Base-by-base conservation (phyloP, 192 early-diverging fungal genomes). In the Backusella liffmaniae region DNA sequence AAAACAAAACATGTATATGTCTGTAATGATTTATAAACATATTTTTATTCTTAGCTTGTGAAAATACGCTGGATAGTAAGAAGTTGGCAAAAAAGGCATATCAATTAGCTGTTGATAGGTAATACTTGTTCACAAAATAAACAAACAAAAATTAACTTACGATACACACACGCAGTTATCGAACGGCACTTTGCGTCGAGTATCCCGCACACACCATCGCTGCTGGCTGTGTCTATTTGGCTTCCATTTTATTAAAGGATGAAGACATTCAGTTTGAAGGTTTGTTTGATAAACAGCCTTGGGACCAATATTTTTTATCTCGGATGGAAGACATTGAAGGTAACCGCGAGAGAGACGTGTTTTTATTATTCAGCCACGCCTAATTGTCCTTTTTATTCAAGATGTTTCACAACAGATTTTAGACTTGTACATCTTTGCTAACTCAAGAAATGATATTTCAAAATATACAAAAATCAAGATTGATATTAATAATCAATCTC, bases 171-270 rank as follows among this genome's bases (percentile, higher is more conserved):
- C 30, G 23, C 78, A 89, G 87, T 62, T 92, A 91, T 76, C 83
- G 88, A 56, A 88, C 85, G 15, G 80, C 80, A 21, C 75, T 87
- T 18, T 89, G 89, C 67, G 76, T 90, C 8, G 86, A 91, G 77
- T 91, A 89, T 53, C 90, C 90, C n/a, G 84, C 86, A 6, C 89
- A 91, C 66, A 83, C 87, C 2, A 87, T 92, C 46, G 91, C 91
- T 1, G 82, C 87, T 65, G 91, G 86, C 12, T 86, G 85, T n/a
- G 84, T 91, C 16, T 91, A 87, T 73, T 77, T 92, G 21, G 87
- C 90, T 23, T 71, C 82, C 5, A 76, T 82, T 29, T 59, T 90
- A 62, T 76, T 80, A 23, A 66, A 77, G 68, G 70, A 80, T 67
- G 66, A 83, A 80, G 66, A 80, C 68, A 9, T 26, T 8, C 16